phyloP scores from a whole-genome alignment of 2,329 filamentous ascomycete species.

The Diaporthe nobilis region DNA sequence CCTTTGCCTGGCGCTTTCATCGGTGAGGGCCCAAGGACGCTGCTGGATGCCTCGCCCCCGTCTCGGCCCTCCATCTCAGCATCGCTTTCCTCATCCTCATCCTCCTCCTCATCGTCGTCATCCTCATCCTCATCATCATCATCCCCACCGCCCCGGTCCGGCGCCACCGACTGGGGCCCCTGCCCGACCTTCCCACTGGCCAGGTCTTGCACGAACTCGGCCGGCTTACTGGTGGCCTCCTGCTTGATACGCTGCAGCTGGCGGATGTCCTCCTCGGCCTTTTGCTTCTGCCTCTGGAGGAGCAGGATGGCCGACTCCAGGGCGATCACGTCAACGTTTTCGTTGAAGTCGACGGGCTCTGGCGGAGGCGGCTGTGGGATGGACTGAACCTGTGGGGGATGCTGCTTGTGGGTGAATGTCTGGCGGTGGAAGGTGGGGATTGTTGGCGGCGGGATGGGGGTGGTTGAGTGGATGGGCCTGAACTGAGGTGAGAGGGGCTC shows the following conservation, averaged over 20 bases:
- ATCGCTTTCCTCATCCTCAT: slow-evolving; percentile 50
- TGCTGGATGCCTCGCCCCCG: slow-evolving; percentile 25
- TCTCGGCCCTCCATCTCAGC: slow-evolving; percentile 43
- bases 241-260: slow-evolving; percentile 78
- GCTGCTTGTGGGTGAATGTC: slow-evolving; percentile 61
- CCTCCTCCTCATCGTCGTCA: slow-evolving; percentile 48
- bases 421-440: slow-evolving; percentile 51
- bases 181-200: slow-evolving; percentile 69
- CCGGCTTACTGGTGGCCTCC: slow-evolving; percentile 78
- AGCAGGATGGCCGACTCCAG: slow-evolving; percentile 88
- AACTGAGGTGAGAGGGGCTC: slow-evolving; percentile 32
- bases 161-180: slow-evolving; percentile 47
- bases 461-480: slow-evolving; percentile 38
- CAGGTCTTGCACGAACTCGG: slow-evolving; percentile 79
- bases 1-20: slow-evolving; percentile 40
- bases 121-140: slow-evolving; percentile 49
- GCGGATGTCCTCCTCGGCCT: slow-evolving; percentile 82
- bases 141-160: slow-evolving; percentile 51
- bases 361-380: slow-evolving; percentile 61
- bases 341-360: slow-evolving; percentile 69
- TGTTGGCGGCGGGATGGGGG: slow-evolving; percentile 39
- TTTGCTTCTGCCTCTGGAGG: slow-evolving; percentile 86
- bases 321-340: slow-evolving; percentile 89
- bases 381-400: slow-evolving; percentile 54
- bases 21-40: slow-evolving; percentile 33